A percentile compares a stretch with the other conserved stretches of the same genome.
phyloP scores from a whole-genome alignment of 768 basidiomycete genomes.

The Russula sp. region DNA sequence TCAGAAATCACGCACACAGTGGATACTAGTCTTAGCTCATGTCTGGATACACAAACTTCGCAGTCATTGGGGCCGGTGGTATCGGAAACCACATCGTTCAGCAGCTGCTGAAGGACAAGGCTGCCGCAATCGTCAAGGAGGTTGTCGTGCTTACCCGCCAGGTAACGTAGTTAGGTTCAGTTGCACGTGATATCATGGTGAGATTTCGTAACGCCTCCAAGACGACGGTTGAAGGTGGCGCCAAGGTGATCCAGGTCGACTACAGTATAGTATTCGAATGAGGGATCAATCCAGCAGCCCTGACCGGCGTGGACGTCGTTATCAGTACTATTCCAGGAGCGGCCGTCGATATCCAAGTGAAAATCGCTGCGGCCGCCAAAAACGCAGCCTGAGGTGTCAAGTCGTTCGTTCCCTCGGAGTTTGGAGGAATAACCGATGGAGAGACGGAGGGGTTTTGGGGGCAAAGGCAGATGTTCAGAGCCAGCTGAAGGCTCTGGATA shows the following conservation, averaged over 20 bases:
- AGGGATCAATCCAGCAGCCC: background rate
- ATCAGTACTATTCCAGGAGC: background rate
- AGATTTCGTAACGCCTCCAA: constrained; percentile 32
- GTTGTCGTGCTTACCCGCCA: constrained; percentile 27
- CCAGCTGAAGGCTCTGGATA: background rate
- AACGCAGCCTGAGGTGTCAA: background rate
- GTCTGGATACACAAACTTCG: constrained; percentile 29
- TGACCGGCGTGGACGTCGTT: background rate
- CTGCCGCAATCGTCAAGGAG: constrained; percentile 14
- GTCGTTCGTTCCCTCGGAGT: background rate
- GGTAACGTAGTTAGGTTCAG: background rate
- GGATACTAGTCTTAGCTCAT: constrained; percentile 1
- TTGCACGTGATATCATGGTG: background rate
- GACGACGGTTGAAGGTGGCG: constrained; percentile 6
- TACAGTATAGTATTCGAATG: background rate
- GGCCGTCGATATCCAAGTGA: background rate
- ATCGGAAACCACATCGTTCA: constrained; percentile 25
- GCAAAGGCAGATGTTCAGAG: background rate
- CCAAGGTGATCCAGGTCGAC: background rate
- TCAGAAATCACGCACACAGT: background rate
- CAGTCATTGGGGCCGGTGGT: constrained; percentile 27
- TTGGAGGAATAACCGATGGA: background rate
- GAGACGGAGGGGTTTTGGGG: background rate
- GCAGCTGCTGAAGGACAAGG: constrained; percentile 23
- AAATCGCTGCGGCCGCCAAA: constrained; percentile 1